These are phyloP conservation scores for Mediolabrus comicus DNA, from an alignment of 108 stramenopile species.

Conservation along the genomic window DNA sequence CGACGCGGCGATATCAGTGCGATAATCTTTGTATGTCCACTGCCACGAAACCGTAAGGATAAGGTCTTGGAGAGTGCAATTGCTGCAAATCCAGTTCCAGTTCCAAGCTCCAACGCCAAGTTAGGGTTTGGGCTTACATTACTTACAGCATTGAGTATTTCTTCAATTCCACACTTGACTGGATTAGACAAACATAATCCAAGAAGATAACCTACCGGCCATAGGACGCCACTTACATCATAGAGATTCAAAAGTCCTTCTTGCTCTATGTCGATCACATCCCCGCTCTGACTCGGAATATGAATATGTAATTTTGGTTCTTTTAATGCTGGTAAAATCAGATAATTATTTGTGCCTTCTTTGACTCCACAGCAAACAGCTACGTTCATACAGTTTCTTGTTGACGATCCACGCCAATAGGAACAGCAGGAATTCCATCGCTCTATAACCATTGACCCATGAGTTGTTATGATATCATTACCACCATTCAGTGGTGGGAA, in stretches of 20 bases:
- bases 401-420: slow-evolving; percentile 21
- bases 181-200: slow-evolving; percentile 53
- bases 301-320: slow-evolving; percentile 24
- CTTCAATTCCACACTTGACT: slow-evolving; percentile 44
- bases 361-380: slow-evolving; percentile 26
- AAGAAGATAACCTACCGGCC: slow-evolving; percentile 67
- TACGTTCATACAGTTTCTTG: background rate
- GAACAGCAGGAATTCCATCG: slow-evolving; percentile 39
- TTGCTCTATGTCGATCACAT: slow-evolving; percentile 48
- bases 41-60: background rate
- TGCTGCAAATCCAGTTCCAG: slow-evolving; percentile 56
- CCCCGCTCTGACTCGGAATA: background rate
- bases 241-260: slow-evolving; percentile 55
- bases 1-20: slow-evolving; percentile 34
- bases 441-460: slow-evolving; percentile 6
- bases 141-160: slow-evolving; percentile 22
- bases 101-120: slow-evolving; percentile 51
- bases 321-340: slow-evolving; percentile 40
- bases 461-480: background rate
- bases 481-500: background rate
- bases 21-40: slow-evolving; percentile 10
- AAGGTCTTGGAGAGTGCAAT: slow-evolving; percentile 47
- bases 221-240: slow-evolving; percentile 58
- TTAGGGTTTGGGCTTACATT: background rate
- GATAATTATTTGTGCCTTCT: slow-evolving; percentile 20